phyloP scores from a whole-genome alignment of 495 filamentous ascomycete species.

The Penicillium malachiteum region DNA sequence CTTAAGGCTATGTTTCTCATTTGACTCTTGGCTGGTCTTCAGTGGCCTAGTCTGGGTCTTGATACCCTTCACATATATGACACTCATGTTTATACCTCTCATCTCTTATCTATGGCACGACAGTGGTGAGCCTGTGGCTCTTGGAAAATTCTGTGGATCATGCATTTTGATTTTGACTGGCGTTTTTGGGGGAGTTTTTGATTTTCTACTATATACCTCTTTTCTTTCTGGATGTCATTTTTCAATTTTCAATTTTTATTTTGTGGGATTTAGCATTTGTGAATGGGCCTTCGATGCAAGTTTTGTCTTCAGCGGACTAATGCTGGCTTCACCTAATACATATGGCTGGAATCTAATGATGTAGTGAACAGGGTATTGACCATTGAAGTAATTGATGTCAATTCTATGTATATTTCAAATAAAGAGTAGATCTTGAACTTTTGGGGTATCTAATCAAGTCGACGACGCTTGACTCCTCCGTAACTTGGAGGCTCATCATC shows the following conservation, averaged over 20 bases:
- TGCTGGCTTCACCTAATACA: constrained; percentile 1
- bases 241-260: constrained; percentile 9
- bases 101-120: constrained; percentile 21
- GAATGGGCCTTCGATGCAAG: constrained; percentile 8
- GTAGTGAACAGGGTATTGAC: neutral
- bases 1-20: neutral
- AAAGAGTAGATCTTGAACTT: neutral
- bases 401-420: constrained; percentile 4
- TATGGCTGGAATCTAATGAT: constrained; percentile 5
- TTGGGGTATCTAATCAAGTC: constrained; percentile 26
- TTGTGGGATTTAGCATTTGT: constrained; percentile 21
- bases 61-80: constrained; percentile 11
- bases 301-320: neutral
- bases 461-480: constrained; percentile 28
- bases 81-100: constrained; percentile 26
- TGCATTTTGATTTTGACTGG: constrained; percentile 19
- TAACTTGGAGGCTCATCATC: constrained; percentile 16
- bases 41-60: constrained; percentile 14
- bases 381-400: neutral
- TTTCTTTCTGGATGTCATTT: constrained; percentile 18
- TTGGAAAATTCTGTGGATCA: constrained; percentile 11
- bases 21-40: constrained; percentile 17
- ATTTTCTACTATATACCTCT: constrained; percentile 27
- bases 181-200: constrained; percentile 12
- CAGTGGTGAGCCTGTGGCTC: constrained; percentile 17